phyloP scores from a whole-genome alignment of 768 basidiomycete species.

The Termitomyces sp. region DNA sequence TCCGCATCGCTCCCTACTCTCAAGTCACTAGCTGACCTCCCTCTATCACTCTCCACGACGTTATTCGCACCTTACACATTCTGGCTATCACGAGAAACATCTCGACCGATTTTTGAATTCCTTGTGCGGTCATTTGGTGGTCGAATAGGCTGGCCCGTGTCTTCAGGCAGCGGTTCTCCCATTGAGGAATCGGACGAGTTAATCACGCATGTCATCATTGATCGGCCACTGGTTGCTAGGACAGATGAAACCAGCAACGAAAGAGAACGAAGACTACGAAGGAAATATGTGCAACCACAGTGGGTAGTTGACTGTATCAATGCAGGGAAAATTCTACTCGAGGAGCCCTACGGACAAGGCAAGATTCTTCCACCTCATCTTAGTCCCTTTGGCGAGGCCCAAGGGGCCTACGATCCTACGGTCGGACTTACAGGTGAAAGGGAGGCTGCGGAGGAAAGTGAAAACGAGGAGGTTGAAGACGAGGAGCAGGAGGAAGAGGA shows the following conservation, averaged over 20 bases:
- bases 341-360: constrained; percentile 85
- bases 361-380: constrained; percentile 88
- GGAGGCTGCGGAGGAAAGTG: constrained; percentile 27
- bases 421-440: constrained; percentile 31
- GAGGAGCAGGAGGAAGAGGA: constrained; percentile 27
- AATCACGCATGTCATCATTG: constrained; percentile 95
- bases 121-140: constrained; percentile 90
- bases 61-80: constrained; percentile 87
- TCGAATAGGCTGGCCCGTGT: constrained; percentile 82
- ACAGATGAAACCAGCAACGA: constrained; percentile 51
- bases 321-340: constrained; percentile 74
- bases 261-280: constrained; percentile 56
- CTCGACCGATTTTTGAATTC: constrained; percentile 92
- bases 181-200: constrained; percentile 71
- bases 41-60: constrained; percentile 50
- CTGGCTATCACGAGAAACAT: constrained; percentile 91
- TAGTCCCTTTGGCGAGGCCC: constrained; percentile 87
- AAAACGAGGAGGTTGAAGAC: constrained; percentile 27
- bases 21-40: constrained; percentile 57
- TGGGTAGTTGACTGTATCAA: constrained; percentile 98
- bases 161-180: constrained; percentile 80
- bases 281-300: constrained; percentile 94
- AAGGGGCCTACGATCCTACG: constrained; percentile 73
- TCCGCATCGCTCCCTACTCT: constrained; percentile 60
- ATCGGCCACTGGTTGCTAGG: constrained; percentile 65